Evolutionary conservation across 176 grass and related monocot genomes (phyloP).

Genomic region (Canna indica): DNA sequence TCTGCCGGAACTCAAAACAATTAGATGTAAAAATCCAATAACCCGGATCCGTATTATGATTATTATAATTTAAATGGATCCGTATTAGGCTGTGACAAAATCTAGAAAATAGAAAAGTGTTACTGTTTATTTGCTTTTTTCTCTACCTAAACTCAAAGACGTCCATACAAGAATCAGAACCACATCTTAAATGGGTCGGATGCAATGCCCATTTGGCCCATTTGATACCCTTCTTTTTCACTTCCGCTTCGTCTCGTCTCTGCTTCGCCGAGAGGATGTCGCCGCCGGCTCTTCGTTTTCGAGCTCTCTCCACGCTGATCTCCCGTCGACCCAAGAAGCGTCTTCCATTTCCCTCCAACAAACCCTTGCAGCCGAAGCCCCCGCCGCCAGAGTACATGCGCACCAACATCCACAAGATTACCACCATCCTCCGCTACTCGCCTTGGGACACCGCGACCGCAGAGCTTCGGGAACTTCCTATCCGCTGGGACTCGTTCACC

Average conservation of each 20-base stretch:
- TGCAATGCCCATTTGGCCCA: no score
- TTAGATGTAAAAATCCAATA: not conserved
- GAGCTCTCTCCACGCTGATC: conserved; percentile 19
- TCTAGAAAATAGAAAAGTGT: no score
- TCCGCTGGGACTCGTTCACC: conserved; percentile 63
- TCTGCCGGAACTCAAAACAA: no score
- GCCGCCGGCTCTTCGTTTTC: not conserved
- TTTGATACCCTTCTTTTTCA: no score
- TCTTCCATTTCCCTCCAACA: not conserved
- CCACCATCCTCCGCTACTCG: conserved; percentile 43
- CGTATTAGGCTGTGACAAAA: no score
- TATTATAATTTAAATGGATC: no score
- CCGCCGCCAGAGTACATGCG: conserved; percentile 33
- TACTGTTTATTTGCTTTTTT: no score
- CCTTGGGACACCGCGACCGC: conserved; percentile 35
- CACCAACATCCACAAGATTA: conserved; percentile 35
- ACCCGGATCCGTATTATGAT: not conserved
- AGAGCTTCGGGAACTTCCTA: conserved; percentile 35
- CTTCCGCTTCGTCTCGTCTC: not conserved
- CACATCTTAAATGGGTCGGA: no score
- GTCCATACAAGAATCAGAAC: no score
- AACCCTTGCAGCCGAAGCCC: conserved; percentile 1
- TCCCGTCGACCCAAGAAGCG: conserved; percentile 4
- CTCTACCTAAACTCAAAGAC: no score
- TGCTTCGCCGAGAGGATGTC: not conserved